phyloP scores from a whole-genome alignment of 2,329 filamentous ascomycete species.

The Aspergillus fumigatus region DNA sequence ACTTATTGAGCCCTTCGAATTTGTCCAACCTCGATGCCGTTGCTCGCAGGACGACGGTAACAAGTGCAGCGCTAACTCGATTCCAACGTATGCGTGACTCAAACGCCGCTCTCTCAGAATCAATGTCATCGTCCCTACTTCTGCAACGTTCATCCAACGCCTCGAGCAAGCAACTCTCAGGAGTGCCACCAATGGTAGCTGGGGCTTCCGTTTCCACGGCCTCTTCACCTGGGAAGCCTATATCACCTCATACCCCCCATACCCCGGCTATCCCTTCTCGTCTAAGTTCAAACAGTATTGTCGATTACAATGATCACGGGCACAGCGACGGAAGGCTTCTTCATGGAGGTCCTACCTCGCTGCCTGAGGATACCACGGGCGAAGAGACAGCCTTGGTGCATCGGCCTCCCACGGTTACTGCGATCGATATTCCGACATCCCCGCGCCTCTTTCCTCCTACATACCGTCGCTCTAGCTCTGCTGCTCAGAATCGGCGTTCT shows the following conservation, averaged over 20 bases:
- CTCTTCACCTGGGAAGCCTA: conserved; percentile 83
- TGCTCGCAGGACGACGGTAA: conserved; percentile 71
- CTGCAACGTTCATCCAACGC: conserved; percentile 78
- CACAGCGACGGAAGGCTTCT: conserved; percentile 26
- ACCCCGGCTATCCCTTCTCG: conserved; percentile 90
- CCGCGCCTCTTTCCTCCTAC: conserved; percentile 38
- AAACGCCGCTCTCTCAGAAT: conserved; percentile 83
- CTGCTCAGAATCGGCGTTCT: conserved; percentile 34
- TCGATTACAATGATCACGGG: conserved; percentile 55
- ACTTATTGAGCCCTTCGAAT: conserved; percentile 66
- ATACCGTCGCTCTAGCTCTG: conserved; percentile 44
- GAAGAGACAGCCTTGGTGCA: conserved; percentile 30
- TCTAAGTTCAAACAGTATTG: conserved; percentile 85
- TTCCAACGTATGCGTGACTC: conserved; percentile 88
- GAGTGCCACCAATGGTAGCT: conserved; percentile 56
- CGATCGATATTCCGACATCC: conserved; percentile 48
- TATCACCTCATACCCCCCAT: conserved; percentile 86
- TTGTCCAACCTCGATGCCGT: conserved; percentile 58
- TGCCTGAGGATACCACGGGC: conserved; percentile 34
- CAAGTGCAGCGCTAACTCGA: conserved; percentile 73
- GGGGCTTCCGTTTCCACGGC: conserved; percentile 74
- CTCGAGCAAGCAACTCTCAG: conserved; percentile 67
- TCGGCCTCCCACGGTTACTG: conserved; percentile 34
- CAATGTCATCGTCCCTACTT: conserved; percentile 84
- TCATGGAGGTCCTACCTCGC: conserved; percentile 28